phyloP scores from a whole-genome alignment of 176 grass and related monocot species.

The Eragrostis nindensis region DNA sequence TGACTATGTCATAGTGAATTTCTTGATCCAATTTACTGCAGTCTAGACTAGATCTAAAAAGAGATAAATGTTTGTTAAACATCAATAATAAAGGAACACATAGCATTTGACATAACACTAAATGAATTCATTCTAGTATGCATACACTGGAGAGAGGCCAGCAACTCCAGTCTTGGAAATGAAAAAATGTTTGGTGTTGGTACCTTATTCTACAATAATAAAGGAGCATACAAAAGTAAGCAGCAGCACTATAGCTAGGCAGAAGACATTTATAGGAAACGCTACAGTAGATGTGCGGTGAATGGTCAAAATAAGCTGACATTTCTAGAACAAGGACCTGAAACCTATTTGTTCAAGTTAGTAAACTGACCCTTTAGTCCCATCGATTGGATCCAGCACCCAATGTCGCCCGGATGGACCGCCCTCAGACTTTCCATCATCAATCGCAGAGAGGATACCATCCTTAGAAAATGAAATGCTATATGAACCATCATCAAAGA shows the following conservation, averaged over 20 bases:
- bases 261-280: conserved; percentile 10
- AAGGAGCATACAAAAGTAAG: not conserved
- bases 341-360: conserved; percentile 3
- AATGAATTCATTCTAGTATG: not conserved
- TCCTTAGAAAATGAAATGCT: conserved; percentile 74
- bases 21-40: not conserved
- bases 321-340: conserved; percentile 5
- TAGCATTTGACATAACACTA: not conserved
- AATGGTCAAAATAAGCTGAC: not conserved
- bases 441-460: conserved; percentile 86
- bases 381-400: conserved; percentile 97
- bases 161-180: not conserved
- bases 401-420: conserved; percentile 81
- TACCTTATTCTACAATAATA: conserved; percentile 9
- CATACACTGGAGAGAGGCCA: not conserved
- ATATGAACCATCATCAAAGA: conserved; percentile 59
- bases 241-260: not conserved
- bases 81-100: not conserved
- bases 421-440: conserved; percentile 87
- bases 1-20: not conserved
- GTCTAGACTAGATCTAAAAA: conserved; percentile 8
- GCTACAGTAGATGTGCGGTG: not conserved
- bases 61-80: too few species aligned
- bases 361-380: conserved; percentile 89
- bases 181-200: not conserved